Base-by-base conservation (phyloP, 2,329 filamentous ascomycete genomes). In the Aspergillus calidoustus region DNA sequence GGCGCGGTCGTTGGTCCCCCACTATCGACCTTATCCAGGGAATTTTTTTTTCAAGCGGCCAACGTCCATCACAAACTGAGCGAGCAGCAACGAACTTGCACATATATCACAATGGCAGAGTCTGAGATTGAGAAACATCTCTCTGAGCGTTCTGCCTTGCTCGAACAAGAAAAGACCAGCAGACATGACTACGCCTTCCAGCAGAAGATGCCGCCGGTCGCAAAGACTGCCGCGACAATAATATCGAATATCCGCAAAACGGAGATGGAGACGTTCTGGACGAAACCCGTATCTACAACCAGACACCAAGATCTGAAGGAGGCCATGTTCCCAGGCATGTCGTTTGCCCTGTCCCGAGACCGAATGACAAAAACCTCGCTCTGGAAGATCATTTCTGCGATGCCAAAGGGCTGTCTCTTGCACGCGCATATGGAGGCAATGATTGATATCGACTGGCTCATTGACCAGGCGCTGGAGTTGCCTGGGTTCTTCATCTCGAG, bases 361-460 rank as follows among this genome's bases (percentile, higher is more conserved):
- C 53, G 48, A 15, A 63, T 63, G 61, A 25, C 57, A 38, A 43
- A 54, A 11, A 63, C 61, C 1, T 38, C 43, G 30, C 15, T 63
- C 25, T 63, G 57, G 57, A 60, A 47, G 31, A 60, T 63, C 46
- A 34, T 63, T 31, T 7, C 53, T 1, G 61, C 57, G 4, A 63
- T 63, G 61, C 61, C 61, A 4, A 63, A 63, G 44, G 61, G 61
- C 4, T 63, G 49, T 55, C 61, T 63, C 15, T 17, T 63, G 50
- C 61, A 63, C 30, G 61, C 61, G 8, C 61, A 63, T n/a, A 63
- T 63, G 61, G 61, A 63, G 48, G 61, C 61, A 15, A 63, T 63
- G 61, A 60, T 63, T 38, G 61, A 63, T 25, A 60, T 60, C 28
- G 57, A 58, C 46, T 63, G 61, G 61, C 43, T 63, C 28, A 43